Conservation (phyloP, 352 stramenopile species). For the Pythium dissimile region DNA sequence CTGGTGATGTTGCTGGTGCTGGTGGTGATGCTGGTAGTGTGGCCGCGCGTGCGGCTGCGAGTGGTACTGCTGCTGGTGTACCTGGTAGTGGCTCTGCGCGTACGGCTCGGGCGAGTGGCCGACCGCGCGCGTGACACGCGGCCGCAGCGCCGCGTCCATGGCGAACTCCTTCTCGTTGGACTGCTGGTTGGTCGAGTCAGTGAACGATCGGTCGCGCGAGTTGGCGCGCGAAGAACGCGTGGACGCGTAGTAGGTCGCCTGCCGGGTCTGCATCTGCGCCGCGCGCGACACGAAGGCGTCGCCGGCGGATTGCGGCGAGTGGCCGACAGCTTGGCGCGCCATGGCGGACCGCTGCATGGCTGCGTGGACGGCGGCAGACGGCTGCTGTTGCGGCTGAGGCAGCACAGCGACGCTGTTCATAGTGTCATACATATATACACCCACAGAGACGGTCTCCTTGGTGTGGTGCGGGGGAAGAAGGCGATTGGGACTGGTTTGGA, state of each 20-base stretch:
- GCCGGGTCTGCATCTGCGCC: conserved; percentile 1
- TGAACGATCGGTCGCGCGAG: conserved; percentile 17
- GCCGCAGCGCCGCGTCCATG: conserved; percentile 1
- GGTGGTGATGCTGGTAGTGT: conserved; percentile 9
- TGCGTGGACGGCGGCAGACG: conserved; percentile 11
- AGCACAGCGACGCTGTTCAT: conserved; percentile 25
- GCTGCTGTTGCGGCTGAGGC: too few relatives aligned
- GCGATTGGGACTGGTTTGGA: conserved; percentile 1
- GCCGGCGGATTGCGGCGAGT: not conserved
- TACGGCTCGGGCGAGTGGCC: not conserved
- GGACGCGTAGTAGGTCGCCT: conserved; percentile 19
- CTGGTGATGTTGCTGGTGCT: conserved; percentile 1
- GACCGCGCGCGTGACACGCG: conserved; percentile 6
- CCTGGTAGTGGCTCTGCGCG: conserved; percentile 7
- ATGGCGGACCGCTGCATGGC: conserved; percentile 21
- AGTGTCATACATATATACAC: conserved; percentile 21
- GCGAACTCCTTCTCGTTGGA: not conserved
- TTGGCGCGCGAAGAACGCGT: conserved; percentile 9
- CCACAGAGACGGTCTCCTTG: not conserved
- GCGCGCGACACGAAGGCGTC: conserved; percentile 3
- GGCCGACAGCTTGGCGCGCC: conserved; percentile 1
- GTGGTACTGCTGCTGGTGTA: conserved; percentile 10
- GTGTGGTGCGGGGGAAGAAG: not conserved
- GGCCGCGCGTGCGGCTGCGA: not conserved
- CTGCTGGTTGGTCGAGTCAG: conserved; percentile 13